Conservation (phyloP, 1,284 basidiomycete genomes). For the Sanghuangporus sanghuang region DNA sequence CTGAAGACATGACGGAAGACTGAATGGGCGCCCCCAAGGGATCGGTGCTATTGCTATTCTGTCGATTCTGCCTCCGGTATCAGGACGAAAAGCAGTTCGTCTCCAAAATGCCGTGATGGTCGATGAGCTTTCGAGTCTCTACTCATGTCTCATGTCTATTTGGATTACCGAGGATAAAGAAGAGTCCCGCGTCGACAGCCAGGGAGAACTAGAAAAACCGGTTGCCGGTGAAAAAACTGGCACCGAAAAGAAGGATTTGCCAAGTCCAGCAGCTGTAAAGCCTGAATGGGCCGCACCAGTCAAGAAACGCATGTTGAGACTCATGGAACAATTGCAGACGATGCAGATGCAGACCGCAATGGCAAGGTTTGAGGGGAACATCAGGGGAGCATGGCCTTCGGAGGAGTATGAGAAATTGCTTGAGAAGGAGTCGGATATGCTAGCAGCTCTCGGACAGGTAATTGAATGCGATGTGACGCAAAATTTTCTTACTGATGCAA, state of each 20-base stretch:
- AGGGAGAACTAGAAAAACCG: conserved; percentile 20
- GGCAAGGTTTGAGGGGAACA: conserved; percentile 43
- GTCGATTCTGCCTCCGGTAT: conserved; percentile 47
- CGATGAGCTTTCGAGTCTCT: conserved; percentile 34
- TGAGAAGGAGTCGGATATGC: conserved; percentile 38
- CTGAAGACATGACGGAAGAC: not conserved
- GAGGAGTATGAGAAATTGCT: conserved; percentile 41
- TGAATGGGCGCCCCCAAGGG: conserved; percentile 27
- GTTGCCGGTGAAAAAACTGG: conserved; percentile 28
- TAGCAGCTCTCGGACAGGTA: conserved; percentile 37
- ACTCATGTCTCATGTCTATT: conserved; percentile 38
- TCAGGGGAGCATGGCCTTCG: conserved; percentile 46
- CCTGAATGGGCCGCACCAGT: conserved; percentile 26
- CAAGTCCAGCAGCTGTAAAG: conserved; percentile 36
- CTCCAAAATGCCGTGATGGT: conserved; percentile 39
- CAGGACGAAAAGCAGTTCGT: conserved; percentile 43
- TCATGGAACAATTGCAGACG: conserved; percentile 34
- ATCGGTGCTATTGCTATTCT: conserved; percentile 40
- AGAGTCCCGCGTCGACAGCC: conserved; percentile 9
- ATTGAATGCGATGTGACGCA: conserved; percentile 2
- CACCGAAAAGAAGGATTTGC: conserved; percentile 24
- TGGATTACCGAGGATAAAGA: conserved; percentile 34
- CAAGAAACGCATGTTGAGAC: conserved; percentile 20
- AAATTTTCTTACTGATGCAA: conserved; percentile 2
- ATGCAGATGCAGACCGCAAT: conserved; percentile 33